A percentile compares a stretch with the other conserved stretches of the same genome.
These are phyloP conservation scores for Gryganskiella cystojenkinii DNA, from an alignment of 192 early-diverging fungal genomes.

Conservation along the genomic window DNA sequence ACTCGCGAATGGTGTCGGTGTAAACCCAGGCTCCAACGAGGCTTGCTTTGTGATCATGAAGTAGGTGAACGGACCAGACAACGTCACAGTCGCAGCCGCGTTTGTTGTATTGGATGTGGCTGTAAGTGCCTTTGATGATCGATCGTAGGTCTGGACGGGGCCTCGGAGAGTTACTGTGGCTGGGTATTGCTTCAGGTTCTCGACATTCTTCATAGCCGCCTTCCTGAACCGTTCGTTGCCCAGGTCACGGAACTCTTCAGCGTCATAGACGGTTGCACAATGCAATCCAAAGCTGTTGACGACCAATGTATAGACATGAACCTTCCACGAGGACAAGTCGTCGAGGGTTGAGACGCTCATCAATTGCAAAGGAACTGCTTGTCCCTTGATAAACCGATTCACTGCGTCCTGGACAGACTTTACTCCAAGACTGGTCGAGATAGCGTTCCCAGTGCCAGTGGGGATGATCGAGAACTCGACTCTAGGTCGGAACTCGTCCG, in stretches of 20 bases:
- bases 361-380: conserved; percentile 28
- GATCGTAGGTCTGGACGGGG: conserved; percentile 28
- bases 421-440: conserved; percentile 55
- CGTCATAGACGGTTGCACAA: conserved; percentile 61
- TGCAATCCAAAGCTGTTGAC: conserved; percentile 65
- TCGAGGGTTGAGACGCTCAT: conserved; percentile 50
- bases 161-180: conserved; percentile 47
- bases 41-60: conserved; percentile 58
- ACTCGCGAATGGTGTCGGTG: conserved; percentile 56
- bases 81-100: not conserved
- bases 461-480: conserved; percentile 58
- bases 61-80: conserved; percentile 56
- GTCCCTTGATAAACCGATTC: conserved; percentile 46
- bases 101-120: not conserved
- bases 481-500: conserved; percentile 15
- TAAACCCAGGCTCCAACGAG: conserved; percentile 60
- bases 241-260: conserved; percentile 56
- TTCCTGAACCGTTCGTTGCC: conserved; percentile 59
- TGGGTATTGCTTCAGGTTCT: conserved; percentile 52
- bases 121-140: not conserved
- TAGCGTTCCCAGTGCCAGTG: conserved; percentile 60
- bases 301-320: conserved; percentile 48
- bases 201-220: conserved; percentile 55
- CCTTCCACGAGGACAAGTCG: conserved; percentile 17
- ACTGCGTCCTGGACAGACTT: conserved; percentile 45